These are phyloP conservation scores for Plasmodium relictum DNA, from an alignment of 169 alveolate species.

Conservation along the genomic window DNA sequence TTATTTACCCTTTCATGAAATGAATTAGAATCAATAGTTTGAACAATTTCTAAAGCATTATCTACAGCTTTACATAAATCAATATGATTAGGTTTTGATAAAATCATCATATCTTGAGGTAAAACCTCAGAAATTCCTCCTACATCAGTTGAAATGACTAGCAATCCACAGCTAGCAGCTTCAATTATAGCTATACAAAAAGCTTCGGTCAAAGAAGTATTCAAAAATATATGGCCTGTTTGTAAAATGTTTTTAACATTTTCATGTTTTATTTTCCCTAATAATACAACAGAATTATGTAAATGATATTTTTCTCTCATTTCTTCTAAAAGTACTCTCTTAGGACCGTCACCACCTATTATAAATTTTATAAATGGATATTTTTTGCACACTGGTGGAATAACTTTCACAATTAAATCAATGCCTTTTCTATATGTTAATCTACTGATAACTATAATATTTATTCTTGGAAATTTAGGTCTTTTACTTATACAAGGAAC, in stretches of 20 bases:
- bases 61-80: conserved; percentile 82
- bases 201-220: conserved; percentile 98
- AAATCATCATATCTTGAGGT: conserved; percentile 85
- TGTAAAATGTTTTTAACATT: conserved; percentile 95
- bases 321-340: conserved; percentile 93
- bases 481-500: conserved; percentile 85
- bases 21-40: conserved; percentile 51
- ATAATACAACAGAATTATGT: conserved; percentile 94
- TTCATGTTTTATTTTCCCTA: conserved; percentile 94
- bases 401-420: conserved; percentile 95
- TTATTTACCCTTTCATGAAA: conserved; percentile 79
- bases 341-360: conserved; percentile 98
- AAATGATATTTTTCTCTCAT: conserved; percentile 94
- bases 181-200: conserved; percentile 99
- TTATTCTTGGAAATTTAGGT: conserved; percentile 89
- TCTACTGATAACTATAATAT: conserved; percentile 96
- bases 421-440: conserved; percentile 98
- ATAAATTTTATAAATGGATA: conserved; percentile 93
- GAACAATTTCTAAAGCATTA: conserved; percentile 80
- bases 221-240: conserved; percentile 98
- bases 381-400: conserved; percentile 96
- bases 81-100: conserved; percentile 81
- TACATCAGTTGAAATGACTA: conserved; percentile 97
- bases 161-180: conserved; percentile 99
- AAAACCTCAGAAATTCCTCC: conserved; percentile 98